phyloP scores from a whole-genome alignment of 2,329 filamentous ascomycete genomes.

The Aspergillus glaucus region DNA sequence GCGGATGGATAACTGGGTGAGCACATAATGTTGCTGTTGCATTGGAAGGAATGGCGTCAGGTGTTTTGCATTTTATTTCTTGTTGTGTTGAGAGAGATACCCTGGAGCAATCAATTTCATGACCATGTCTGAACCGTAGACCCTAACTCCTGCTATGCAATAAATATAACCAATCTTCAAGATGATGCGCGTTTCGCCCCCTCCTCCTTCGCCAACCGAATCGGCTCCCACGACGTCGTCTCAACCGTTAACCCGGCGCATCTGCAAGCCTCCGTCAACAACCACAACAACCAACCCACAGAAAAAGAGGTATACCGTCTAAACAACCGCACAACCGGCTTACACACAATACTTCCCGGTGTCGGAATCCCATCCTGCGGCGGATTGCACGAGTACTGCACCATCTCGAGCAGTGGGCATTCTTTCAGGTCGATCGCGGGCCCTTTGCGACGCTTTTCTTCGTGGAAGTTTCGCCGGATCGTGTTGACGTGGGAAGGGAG shows the following conservation, averaged over 20 bases:
- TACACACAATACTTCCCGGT: constrained; percentile 45
- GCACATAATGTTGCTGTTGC: constrained; percentile 11
- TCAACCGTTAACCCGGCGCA: constrained; percentile 53
- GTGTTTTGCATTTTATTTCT: constrained; percentile 12
- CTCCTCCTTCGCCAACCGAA: constrained; percentile 24
- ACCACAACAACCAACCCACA: background rate
- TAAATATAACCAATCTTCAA: constrained; percentile 4
- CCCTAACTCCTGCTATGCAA: background rate
- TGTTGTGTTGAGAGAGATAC: constrained; percentile 28
- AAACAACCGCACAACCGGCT: constrained; percentile 54
- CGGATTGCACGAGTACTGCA: constrained; percentile 58
- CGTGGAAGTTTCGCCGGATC: constrained; percentile 33
- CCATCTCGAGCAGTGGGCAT: constrained; percentile 54
- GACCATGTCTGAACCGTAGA: constrained; percentile 4
- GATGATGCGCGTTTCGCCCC: background rate
- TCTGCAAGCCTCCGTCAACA: constrained; percentile 16
- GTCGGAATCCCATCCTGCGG: constrained; percentile 36
- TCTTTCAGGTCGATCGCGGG: constrained; percentile 45
- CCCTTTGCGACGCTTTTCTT: constrained; percentile 48
- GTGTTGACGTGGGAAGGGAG: constrained; percentile 49
- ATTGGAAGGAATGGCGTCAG: constrained; percentile 8
- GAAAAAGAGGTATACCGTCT: constrained; percentile 43
- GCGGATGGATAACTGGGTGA: constrained; percentile 17
- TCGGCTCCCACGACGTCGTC: constrained; percentile 55
- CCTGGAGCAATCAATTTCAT: constrained; percentile 17